A percentile compares a stretch with the other conserved stretches of the same genome.
phyloP scores from a whole-genome alignment of 805 yeast genomes.

The Ogataea glucozyma region DNA sequence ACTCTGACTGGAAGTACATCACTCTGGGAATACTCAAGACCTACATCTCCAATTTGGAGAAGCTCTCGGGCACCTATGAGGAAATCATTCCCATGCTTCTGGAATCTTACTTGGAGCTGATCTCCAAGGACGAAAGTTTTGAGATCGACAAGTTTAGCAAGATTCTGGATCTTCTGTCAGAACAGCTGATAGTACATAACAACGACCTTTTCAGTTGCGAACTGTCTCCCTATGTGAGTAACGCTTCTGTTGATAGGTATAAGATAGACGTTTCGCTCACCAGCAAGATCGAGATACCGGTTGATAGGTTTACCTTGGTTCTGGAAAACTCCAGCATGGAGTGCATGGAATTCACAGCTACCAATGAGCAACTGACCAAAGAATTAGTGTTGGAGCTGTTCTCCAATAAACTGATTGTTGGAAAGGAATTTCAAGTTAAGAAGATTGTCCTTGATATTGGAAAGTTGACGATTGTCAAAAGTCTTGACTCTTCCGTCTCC shows the following conservation, averaged over 20 bases:
- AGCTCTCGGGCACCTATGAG: slow-evolving; percentile 28
- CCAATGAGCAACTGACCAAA: slow-evolving; percentile 10
- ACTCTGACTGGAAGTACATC: slow-evolving; percentile 73
- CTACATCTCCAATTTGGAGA: slow-evolving; percentile 67
- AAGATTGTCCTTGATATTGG: slow-evolving; percentile 24
- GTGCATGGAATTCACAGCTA: slow-evolving; percentile 19
- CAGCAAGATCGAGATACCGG: slow-evolving; percentile 28
- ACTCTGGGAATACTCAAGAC: slow-evolving; percentile 65
- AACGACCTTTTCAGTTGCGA: slow-evolving; percentile 39
- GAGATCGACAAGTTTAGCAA: slow-evolving; percentile 21
- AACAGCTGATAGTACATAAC: slow-evolving; percentile 19
- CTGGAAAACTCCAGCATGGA: slow-evolving; percentile 16
- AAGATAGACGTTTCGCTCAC: slow-evolving; percentile 37
- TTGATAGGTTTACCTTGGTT: slow-evolving; percentile 19
- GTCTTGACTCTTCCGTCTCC: slow-evolving; percentile 14
- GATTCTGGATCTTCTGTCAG: slow-evolving; percentile 15
- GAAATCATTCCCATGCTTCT: slow-evolving; percentile 33
- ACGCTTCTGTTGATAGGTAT: slow-evolving; percentile 39
- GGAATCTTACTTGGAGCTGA: slow-evolving; percentile 40
- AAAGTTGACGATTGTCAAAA: slow-evolving; percentile 23
- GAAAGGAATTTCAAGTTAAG: slow-evolving; percentile 22
- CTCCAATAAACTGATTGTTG: slow-evolving; percentile 25
- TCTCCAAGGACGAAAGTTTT: slow-evolving; percentile 30
- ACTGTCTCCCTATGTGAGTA: slow-evolving; percentile 40
- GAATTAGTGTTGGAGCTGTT: slow-evolving; percentile 15